phyloP scores from a whole-genome alignment of 1,284 basidiomycete species.

The Cutaneotrichosporon sp. region DNA sequence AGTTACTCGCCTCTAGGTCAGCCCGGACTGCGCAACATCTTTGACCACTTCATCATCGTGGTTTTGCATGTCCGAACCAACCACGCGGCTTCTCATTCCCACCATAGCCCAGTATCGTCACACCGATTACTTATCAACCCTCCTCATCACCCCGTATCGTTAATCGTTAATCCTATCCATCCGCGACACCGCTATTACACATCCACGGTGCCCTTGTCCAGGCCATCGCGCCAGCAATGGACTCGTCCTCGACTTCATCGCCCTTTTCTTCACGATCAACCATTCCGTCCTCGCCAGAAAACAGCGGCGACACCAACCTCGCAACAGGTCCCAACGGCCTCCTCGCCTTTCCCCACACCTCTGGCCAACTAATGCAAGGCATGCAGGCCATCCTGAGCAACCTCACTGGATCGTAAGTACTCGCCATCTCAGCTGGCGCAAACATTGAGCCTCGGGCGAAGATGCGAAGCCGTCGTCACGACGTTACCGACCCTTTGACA shows the following conservation, averaged over 20 bases:
- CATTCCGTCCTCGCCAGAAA: constrained; percentile 34
- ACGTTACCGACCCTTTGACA: not conserved
- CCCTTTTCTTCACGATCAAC: constrained; percentile 36
- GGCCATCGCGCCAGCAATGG: constrained; percentile 16
- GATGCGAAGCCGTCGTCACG: not conserved
- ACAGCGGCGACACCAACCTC: constrained; percentile 16
- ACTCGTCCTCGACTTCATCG: constrained; percentile 33
- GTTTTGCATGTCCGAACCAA: not conserved
- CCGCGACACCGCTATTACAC: not conserved
- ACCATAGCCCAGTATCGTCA: not conserved
- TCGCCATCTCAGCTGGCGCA: not conserved
- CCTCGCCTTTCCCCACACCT: constrained; percentile 8
- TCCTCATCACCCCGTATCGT: no score
- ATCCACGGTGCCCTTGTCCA: not conserved
- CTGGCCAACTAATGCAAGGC: constrained; percentile 27
- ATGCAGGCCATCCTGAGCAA: constrained; percentile 30
- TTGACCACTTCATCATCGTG: no score
- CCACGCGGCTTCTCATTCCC: not conserved
- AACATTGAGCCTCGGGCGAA: not conserved
- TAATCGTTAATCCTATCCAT: not conserved
- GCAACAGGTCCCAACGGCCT: constrained; percentile 1
- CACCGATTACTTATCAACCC: not conserved
- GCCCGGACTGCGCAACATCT: no score
- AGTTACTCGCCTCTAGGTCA: no score
- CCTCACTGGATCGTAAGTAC: constrained; percentile 24